Conservation (phyloP, 2,329 filamentous ascomycete species). For the Fusarium marasasianum region DNA sequence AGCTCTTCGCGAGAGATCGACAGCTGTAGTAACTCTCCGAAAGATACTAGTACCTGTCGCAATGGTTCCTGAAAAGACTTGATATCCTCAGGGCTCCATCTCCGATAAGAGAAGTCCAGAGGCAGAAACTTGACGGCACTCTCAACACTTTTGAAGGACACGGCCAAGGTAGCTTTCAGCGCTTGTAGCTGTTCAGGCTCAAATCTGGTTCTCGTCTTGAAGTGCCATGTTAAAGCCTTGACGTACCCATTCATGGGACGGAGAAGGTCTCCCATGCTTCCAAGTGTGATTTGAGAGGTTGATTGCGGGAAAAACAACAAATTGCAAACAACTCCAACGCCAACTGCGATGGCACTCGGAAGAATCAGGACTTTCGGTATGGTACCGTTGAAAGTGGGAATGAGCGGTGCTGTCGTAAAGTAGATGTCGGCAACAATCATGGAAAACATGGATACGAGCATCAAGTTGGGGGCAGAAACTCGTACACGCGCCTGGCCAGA, state of each 20-base stretch:
- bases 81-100: conserved; percentile 15
- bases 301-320: conserved; percentile 9
- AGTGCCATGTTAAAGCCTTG: conserved; percentile 11
- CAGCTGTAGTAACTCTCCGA: conserved; percentile 1
- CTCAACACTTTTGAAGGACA: neutral
- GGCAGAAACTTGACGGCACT: conserved; percentile 12
- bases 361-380: conserved; percentile 6
- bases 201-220: conserved; percentile 1
- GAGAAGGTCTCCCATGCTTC: conserved; percentile 9
- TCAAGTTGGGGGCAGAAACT: conserved; percentile 10
- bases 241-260: conserved; percentile 5
- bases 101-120: conserved; percentile 6
- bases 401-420: neutral
- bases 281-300: conserved; percentile 11
- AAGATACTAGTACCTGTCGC: neutral
- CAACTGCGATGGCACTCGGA: neutral
- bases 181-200: neutral
- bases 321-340: conserved; percentile 8
- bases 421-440: conserved; percentile 15
- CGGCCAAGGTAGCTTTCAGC: neutral
- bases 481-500: neutral
- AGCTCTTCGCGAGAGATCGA: conserved; percentile 11
- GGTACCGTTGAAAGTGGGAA: conserved; percentile 7
- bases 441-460: conserved; percentile 2
- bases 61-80: conserved; percentile 12